Evolutionary conservation across 306 rosid species (phyloP).

Genomic region (Purshia tridentata): DNA sequence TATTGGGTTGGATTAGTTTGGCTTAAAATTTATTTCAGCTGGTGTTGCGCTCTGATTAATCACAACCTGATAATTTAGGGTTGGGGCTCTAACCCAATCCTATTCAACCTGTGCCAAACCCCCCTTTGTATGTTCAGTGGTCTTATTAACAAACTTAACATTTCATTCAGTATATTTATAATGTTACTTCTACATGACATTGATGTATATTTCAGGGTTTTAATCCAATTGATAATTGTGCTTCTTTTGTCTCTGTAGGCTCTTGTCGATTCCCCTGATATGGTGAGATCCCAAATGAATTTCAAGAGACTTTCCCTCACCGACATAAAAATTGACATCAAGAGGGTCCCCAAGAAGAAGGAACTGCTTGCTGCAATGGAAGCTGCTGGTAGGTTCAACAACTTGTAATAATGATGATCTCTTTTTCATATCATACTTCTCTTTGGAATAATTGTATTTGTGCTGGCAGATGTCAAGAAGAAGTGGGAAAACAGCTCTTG

Average conservation of each 20-base stretch:
- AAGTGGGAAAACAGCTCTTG: conserved; percentile 97
- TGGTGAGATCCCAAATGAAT: conserved; percentile 70
- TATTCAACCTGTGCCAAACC: not conserved
- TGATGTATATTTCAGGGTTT: not conserved
- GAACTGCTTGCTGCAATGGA: conserved; percentile 88
- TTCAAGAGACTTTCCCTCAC: conserved; percentile 89
- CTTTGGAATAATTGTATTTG: not conserved
- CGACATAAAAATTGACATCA: conserved; percentile 79
- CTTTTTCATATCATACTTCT: not conserved
- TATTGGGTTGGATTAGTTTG: not conserved
- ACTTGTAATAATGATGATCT: not conserved
- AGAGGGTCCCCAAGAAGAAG: conserved; percentile 92
- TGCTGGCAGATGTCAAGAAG: conserved; percentile 73
- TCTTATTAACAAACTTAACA: not conserved
- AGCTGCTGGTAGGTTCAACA: conserved; percentile 58
- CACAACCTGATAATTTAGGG: not conserved
- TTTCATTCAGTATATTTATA: conserved; percentile 19
- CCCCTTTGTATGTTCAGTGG: not conserved
- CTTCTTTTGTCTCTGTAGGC: conserved; percentile 43
- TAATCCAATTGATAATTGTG: not conserved
- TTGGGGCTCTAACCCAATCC: not conserved
- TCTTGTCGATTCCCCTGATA: conserved; percentile 85
- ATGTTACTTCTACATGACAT: not conserved
- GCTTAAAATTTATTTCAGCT: not conserved
- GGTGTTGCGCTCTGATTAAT: not conserved